Conservation (phyloP, 176 grass and related monocot genomes). For the Sorghum bicolor region Sorghum_bicolor_NCBIv3 NC_012875.2:48924501-48925000, state of each 20-base stretch:
- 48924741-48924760: neutral
- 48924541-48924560: no score
- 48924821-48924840: neutral
- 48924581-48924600: no score
- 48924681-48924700: neutral
- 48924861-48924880: neutral
- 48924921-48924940: conserved; percentile 1
- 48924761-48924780: neutral
- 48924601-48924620: no score
- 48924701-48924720: neutral
- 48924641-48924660: no score
- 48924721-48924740: neutral
- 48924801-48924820: conserved; percentile 4
- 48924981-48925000: conserved; percentile 81
- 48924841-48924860: neutral
- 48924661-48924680: no score
- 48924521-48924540: no score
- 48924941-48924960: conserved; percentile 7
- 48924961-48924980: conserved; percentile 70
- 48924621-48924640: no score
- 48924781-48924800: neutral
- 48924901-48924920: neutral
- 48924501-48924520: no score
- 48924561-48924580: no score
- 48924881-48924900: neutral